Evolutionary conservation across 208 protist genomes (phyloP).

Genomic region (Trypanosoma platydactyli): DNA sequence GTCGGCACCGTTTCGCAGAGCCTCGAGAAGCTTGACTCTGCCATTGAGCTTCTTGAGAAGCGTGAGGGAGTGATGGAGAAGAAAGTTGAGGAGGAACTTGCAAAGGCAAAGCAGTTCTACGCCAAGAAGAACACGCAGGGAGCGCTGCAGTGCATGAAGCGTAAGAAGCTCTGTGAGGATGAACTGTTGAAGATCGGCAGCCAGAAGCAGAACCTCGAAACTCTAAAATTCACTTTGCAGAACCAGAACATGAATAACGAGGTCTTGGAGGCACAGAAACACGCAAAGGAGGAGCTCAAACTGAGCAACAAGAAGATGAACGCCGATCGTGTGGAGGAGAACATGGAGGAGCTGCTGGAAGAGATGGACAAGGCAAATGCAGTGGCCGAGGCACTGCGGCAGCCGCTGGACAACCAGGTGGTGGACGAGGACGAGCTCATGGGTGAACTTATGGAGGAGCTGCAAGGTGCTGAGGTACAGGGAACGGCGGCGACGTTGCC

Average conservation of each 20-base stretch:
- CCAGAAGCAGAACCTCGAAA: constrained; percentile 86
- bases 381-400: constrained; percentile 77
- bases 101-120: constrained; percentile 79
- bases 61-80: constrained; percentile 81
- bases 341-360: constrained; percentile 87
- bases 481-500: constrained; percentile 8
- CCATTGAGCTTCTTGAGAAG: constrained; percentile 87
- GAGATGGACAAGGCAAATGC: constrained; percentile 92
- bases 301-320: constrained; percentile 84
- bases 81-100: constrained; percentile 81
- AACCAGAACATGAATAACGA: constrained; percentile 87
- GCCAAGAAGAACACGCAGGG: constrained; percentile 85
- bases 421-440: constrained; percentile 86
- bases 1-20: constrained; percentile 28
- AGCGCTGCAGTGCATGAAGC: constrained; percentile 88
- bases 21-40: constrained; percentile 75
- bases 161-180: constrained; percentile 91
- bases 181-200: constrained; percentile 64
- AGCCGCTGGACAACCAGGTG: constrained; percentile 76
- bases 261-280: constrained; percentile 75
- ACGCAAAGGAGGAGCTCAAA: constrained; percentile 75
- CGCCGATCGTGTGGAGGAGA: constrained; percentile 85
- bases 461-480: constrained; percentile 34
- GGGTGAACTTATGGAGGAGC: constrained; percentile 77
- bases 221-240: constrained; percentile 83